These are phyloP conservation scores for Lepiota subincarnata DNA, from an alignment of 768 basidiomycete genomes.

Conservation along the genomic window DNA sequence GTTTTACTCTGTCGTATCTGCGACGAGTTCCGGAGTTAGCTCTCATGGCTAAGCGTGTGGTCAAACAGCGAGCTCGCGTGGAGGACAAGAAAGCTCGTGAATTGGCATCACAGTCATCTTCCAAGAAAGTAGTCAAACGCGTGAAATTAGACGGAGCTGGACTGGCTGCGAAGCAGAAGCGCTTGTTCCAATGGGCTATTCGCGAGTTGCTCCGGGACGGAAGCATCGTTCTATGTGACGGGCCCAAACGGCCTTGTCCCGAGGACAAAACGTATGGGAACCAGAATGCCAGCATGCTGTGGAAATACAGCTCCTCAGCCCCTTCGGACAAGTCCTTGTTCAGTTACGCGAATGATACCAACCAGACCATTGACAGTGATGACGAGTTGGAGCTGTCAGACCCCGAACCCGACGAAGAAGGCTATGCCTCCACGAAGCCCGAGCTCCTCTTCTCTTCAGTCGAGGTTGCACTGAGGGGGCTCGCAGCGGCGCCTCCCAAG, in stretches of 20 bases:
- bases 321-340: slow-evolving; percentile 25
- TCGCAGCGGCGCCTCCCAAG: neutral
- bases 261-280: slow-evolving; percentile 6
- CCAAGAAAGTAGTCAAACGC: slow-evolving; percentile 5
- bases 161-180: slow-evolving; percentile 49
- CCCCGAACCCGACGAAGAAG: slow-evolving; percentile 55
- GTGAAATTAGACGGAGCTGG: neutral
- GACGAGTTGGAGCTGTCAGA: slow-evolving; percentile 54
- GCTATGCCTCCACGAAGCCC: slow-evolving; percentile 60
- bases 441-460: slow-evolving; percentile 45
- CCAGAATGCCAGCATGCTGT: slow-evolving; percentile 34
- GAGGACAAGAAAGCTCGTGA: slow-evolving; percentile 33
- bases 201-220: slow-evolving; percentile 66
- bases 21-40: slow-evolving; percentile 73
- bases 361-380: slow-evolving; percentile 28
- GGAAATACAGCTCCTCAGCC: slow-evolving; percentile 39
- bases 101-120: neutral
- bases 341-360: slow-evolving; percentile 18
- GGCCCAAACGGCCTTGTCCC: slow-evolving; percentile 41
- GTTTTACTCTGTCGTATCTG: slow-evolving; percentile 72
- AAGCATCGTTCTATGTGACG: slow-evolving; percentile 71
- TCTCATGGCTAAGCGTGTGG: slow-evolving; percentile 60
- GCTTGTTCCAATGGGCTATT: slow-evolving; percentile 64
- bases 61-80: slow-evolving; percentile 50
- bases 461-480: slow-evolving; percentile 12